Evolutionary conservation across 176 grass and related monocot species (phyloP), one percentile per base, ranked within the genome.

Genomic region (Lolium rigidum): DNA sequence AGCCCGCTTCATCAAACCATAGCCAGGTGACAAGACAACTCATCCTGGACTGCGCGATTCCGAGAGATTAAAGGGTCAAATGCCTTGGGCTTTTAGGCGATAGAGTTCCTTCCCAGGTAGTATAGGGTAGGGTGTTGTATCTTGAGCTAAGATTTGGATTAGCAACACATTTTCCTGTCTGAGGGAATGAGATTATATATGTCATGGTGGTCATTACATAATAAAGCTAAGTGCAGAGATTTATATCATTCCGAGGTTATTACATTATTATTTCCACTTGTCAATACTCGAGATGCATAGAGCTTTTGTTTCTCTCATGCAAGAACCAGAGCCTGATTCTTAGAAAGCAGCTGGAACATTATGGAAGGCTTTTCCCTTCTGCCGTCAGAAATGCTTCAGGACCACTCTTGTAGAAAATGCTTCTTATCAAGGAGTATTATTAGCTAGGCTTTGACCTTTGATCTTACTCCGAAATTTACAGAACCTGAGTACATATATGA

Each of bases 1-100:
- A 37, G 84, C 87, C 70, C 97, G 97, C 48, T 99, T 93, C 82
- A 59, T 91, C 22, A 96, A 96, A 47, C 97, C 94, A 13, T 96
- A 96, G 80, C 37, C 63, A 77, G 71, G 68, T 61, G 28, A 82
- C 66, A 22, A 20, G 17, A 79, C 57, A 17, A 3, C 15, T 68
- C 57, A 9, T 21, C 56, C 21, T 18, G 8, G 39, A 46, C 6
- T 9, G 55, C 1, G 9, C 1, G 15, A 4, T 73, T 39, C 21
- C 4, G 20, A 20, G 37, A 17, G 31, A 79, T 28, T 79, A 12
- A 25, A 37, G 46, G 20, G 15, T 44, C 3, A 74, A 1, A 4
- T 1, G 3, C 1, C 0, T 10, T 52, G 0, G 69, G 44, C 37
- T 70, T 51, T 39, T 70, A 48, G 16, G 52, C 25, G 2, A 52